phyloP scores from a whole-genome alignment of 2,329 filamentous ascomycete genomes.

The Penicillium sp. region DNA sequence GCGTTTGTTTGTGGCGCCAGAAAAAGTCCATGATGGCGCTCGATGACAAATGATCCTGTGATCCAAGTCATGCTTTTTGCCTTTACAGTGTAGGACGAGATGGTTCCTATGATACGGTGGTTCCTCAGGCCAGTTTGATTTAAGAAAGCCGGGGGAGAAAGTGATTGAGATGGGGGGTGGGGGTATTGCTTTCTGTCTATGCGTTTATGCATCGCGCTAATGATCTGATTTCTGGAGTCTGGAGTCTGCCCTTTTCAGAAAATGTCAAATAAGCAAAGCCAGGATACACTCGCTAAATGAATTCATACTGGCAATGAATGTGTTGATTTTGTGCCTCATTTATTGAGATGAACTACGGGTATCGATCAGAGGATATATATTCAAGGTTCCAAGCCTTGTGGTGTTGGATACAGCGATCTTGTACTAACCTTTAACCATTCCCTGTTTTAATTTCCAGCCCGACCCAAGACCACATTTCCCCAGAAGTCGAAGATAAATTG shows the following conservation, averaged over 20 bases:
- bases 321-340: too few species aligned
- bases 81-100: background rate
- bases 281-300: background rate
- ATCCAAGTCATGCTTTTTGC: background rate
- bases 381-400: too few species aligned
- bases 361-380: too few species aligned
- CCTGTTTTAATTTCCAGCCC: too few species aligned
- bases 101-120: too few species aligned
- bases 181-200: background rate
- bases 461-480: too few species aligned
- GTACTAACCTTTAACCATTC: too few species aligned
- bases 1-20: slow-evolving; percentile 66
- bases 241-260: background rate
- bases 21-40: slow-evolving; percentile 47
- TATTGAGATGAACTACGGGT: too few species aligned
- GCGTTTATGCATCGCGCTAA: slow-evolving; percentile 6
- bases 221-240: slow-evolving; percentile 7
- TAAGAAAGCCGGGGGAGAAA: too few species aligned
- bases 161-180: background rate
- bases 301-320: background rate
- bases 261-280: background rate
- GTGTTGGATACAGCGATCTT: too few species aligned
- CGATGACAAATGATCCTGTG: slow-evolving; percentile 16
- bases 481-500: too few species aligned
- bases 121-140: too few species aligned